Evolutionary conservation across 2,329 filamentous ascomycete genomes (phyloP).

Genomic region (Fusarium floridanum): DNA sequence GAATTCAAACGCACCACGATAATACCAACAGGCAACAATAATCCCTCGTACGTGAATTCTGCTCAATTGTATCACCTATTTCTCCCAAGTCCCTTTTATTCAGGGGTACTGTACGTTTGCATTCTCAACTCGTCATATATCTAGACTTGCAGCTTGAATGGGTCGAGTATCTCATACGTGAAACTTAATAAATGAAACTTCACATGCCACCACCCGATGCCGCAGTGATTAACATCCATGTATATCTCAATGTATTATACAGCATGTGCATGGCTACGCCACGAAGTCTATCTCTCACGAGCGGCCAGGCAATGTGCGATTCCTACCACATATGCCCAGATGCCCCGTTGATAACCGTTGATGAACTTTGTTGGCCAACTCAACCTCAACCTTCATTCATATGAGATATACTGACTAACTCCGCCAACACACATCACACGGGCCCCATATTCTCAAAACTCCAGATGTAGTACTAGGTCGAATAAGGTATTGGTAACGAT

Average conservation of each 20-base stretch:
- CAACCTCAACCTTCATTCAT: not conserved
- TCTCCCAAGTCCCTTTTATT: too few species aligned
- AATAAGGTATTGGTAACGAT: slow-evolving; percentile 56
- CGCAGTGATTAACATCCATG: not conserved
- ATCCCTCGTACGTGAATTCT: not conserved
- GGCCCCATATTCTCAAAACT: not conserved
- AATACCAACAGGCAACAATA: not conserved
- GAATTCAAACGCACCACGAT: not conserved
- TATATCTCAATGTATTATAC: not conserved
- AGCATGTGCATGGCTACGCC: not conserved
- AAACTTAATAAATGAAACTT: not conserved
- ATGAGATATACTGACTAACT: slow-evolving; percentile 3
- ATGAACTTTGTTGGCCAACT: not conserved
- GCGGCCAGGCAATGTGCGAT: not conserved
- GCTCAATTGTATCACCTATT: not conserved
- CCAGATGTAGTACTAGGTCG: slow-evolving; percentile 33
- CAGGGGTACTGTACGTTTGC: not conserved
- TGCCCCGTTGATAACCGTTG: not conserved
- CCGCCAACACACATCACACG: not conserved
- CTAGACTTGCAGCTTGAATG: not conserved
- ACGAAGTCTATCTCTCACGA: not conserved
- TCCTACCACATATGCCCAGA: not conserved
- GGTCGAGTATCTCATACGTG: not conserved
- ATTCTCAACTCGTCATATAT: not conserved
- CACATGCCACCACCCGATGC: not conserved